These are phyloP conservation scores for Coniochaeta prunicola DNA, from an alignment of 2,329 filamentous ascomycete genomes.

Conservation along the genomic window DNA sequence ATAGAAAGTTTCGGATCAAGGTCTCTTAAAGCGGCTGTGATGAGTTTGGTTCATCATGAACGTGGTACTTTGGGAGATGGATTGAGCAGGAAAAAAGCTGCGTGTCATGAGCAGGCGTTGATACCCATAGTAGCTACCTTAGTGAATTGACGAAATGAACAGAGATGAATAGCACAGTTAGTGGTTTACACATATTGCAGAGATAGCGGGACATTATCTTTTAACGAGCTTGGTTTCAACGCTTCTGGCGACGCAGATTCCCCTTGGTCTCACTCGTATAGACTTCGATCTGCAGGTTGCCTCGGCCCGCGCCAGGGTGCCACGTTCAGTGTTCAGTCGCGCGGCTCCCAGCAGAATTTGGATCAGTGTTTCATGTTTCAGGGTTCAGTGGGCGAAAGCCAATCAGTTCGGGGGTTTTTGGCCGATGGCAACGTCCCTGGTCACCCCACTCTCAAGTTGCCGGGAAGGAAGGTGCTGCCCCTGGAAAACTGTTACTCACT, in stretches of 20 bases:
- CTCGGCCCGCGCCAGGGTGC: neutral
- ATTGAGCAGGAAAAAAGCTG: too few relatives aligned
- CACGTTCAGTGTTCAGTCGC: conserved; percentile 3
- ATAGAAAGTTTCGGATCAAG: too few relatives aligned
- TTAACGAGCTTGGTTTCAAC: neutral
- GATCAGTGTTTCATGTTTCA: conserved; percentile 10
- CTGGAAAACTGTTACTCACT: neutral
- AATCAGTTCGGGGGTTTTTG: neutral
- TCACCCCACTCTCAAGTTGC: neutral
- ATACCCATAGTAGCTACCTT: too few relatives aligned
- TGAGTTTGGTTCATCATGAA: too few relatives aligned
- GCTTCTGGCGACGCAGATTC: neutral
- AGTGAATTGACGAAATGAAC: too few relatives aligned
- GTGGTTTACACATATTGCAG: too few relatives aligned
- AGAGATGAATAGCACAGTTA: too few relatives aligned
- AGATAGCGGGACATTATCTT: neutral
- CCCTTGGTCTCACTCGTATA: neutral
- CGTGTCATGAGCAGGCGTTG: too few relatives aligned
- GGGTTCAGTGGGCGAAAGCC: neutral
- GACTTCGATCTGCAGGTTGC: neutral
- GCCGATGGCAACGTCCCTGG: neutral
- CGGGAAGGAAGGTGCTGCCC: neutral
- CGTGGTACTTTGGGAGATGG: too few relatives aligned
- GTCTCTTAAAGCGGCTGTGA: too few relatives aligned
- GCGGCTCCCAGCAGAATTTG: conserved; percentile 8